Evolutionary conservation across 106 monocot genomes (phyloP).

Genomic region (Vanilla planifolia): DNA sequence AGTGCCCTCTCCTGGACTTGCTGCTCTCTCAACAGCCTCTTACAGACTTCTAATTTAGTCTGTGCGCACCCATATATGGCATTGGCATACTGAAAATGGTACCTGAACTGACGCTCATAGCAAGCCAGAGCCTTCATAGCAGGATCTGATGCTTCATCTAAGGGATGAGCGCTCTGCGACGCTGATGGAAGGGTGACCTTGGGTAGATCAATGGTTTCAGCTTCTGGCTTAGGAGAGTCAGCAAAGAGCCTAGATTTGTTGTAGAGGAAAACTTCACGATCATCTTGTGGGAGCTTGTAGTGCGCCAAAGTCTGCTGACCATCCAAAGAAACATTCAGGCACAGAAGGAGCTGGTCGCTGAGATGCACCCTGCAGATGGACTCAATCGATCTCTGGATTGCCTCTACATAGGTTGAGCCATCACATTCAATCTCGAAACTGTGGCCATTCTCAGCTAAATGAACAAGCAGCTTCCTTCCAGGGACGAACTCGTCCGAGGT

Average conservation of each 20-base stretch:
- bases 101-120: constrained; percentile 75
- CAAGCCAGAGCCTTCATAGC: constrained; percentile 83
- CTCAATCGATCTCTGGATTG: constrained; percentile 60
- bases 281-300: constrained; percentile 87
- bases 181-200: constrained; percentile 26
- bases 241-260: constrained; percentile 62
- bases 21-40: constrained; percentile 68
- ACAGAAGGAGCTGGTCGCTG: constrained; percentile 79
- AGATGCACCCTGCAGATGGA: constrained; percentile 33
- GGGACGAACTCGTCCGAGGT: constrained; percentile 44
- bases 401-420: constrained; percentile 59
- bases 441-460: constrained; percentile 81
- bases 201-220: constrained; percentile 55
- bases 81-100: constrained; percentile 76
- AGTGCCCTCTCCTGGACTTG: constrained; percentile 81
- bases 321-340: constrained; percentile 59
- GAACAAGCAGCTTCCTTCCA: constrained; percentile 70
- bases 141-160: constrained; percentile 72
- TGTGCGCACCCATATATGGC: constrained; percentile 35
- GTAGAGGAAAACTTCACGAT: constrained; percentile 74
- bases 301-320: constrained; percentile 43
- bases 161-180: constrained; percentile 38
- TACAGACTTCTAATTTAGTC: constrained; percentile 60
- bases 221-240: constrained; percentile 45
- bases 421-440: constrained; percentile 91